phyloP scores from a whole-genome alignment of 2,329 filamentous ascomycete genomes.

The Cladophialophora chaetospira region DNA sequence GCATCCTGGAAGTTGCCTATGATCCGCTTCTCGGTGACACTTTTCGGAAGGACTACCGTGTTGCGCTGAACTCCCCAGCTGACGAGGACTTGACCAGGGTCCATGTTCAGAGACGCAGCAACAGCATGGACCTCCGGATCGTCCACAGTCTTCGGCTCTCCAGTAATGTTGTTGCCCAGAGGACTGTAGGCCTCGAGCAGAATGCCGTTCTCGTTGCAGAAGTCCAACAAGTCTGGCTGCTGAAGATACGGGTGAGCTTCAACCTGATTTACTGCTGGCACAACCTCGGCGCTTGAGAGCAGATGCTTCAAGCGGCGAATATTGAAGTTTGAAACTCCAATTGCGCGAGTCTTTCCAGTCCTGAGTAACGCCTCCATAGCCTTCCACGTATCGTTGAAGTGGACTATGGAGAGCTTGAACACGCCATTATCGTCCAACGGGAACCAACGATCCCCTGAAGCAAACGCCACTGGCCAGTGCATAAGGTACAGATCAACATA shows the following conservation, averaged over 20 bases:
- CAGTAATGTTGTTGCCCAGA: constrained; percentile 61
- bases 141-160: constrained; percentile 65
- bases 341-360: constrained; percentile 57
- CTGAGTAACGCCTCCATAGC: constrained; percentile 62
- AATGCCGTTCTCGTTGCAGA: constrained; percentile 45
- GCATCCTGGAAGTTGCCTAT: constrained; percentile 51
- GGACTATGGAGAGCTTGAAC: neutral
- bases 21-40: constrained; percentile 56
- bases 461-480: constrained; percentile 36
- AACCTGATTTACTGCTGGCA: constrained; percentile 76
- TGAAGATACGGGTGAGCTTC: constrained; percentile 74
- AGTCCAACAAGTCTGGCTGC: constrained; percentile 55
- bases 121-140: constrained; percentile 66
- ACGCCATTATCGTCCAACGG: constrained; percentile 47
- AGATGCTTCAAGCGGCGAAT: constrained; percentile 57
- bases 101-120: constrained; percentile 62
- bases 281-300: constrained; percentile 59
- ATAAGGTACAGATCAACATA: constrained; percentile 67
- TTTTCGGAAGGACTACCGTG: constrained; percentile 58
- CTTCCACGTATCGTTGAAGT: constrained; percentile 61
- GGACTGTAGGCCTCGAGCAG: constrained; percentile 66
- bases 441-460: constrained; percentile 46
- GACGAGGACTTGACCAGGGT: constrained; percentile 59
- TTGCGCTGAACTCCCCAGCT: constrained; percentile 59
- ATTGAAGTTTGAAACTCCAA: constrained; percentile 63